Percentiles rank a stretch among this genome's conserved stretches.
phyloP scores from a whole-genome alignment of 1,284 basidiomycete species.

The Cystobasidium pallidum region DNA sequence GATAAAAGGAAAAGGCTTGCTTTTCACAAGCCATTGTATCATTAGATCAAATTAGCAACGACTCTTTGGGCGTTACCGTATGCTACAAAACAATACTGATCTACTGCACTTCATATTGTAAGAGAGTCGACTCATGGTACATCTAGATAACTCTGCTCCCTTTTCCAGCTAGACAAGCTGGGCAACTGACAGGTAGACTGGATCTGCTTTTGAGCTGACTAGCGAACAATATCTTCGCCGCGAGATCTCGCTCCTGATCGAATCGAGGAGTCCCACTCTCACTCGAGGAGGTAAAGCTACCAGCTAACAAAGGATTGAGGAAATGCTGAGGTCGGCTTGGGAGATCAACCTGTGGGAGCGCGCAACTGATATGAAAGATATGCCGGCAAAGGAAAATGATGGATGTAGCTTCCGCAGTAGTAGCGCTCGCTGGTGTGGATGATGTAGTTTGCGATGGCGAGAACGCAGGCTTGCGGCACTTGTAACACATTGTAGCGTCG shows the following conservation, averaged over 20 bases:
- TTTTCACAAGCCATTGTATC: neutral
- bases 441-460: conserved; percentile 55
- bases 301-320: conserved; percentile 22
- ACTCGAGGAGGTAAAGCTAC: neutral
- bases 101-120: neutral
- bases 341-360: conserved; percentile 34
- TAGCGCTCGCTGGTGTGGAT: conserved; percentile 45
- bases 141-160: conserved; percentile 6
- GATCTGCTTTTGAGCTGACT: conserved; percentile 31
- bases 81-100: conserved; percentile 14
- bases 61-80: neutral
- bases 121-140: neutral
- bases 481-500: conserved; percentile 68
- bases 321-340: conserved; percentile 42
- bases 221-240: conserved; percentile 37
- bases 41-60: conserved; percentile 5
- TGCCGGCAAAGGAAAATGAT: conserved; percentile 86
- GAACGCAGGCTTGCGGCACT: conserved; percentile 68
- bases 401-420: conserved; percentile 61
- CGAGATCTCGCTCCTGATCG: conserved; percentile 29
- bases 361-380: conserved; percentile 68
- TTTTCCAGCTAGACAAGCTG: conserved; percentile 36
- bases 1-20: neutral
- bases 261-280: neutral
- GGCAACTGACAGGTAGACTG: conserved; percentile 30